Conservation (phyloP, 1,284 basidiomycete genomes). For the Apiotrichum mycotoxinovorans region DNA sequence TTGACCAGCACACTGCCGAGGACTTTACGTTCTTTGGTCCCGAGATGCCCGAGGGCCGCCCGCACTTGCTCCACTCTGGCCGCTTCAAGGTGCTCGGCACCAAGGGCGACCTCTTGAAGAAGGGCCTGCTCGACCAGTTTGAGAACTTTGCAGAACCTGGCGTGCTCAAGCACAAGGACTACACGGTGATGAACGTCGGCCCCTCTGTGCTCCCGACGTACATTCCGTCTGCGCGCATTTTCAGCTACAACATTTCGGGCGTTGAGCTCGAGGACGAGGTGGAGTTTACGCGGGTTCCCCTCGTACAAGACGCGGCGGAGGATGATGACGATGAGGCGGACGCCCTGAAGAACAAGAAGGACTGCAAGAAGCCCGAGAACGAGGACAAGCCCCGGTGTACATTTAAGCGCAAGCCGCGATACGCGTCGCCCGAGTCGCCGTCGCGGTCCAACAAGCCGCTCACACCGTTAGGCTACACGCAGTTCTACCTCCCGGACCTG, state of each 20-base stretch:
- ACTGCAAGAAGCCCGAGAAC: constrained; percentile 42
- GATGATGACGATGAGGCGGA: constrained; percentile 15
- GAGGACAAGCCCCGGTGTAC: constrained; percentile 49
- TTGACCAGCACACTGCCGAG: constrained; percentile 2
- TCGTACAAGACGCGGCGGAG: constrained; percentile 11
- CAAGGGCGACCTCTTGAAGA: constrained; percentile 36
- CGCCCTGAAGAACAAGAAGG: constrained; percentile 30
- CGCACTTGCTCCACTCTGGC: constrained; percentile 25
- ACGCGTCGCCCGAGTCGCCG: constrained; percentile 41
- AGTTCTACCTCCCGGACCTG: constrained; percentile 75
- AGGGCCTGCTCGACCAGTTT: constrained; percentile 46
- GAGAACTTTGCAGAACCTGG: constrained; percentile 51
- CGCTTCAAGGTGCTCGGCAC: constrained; percentile 27
- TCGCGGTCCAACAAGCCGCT: constrained; percentile 40
- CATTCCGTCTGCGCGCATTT: constrained; percentile 75
- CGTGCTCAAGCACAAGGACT: constrained; percentile 62
- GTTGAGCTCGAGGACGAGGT: constrained; percentile 31
- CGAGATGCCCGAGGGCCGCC: constrained; percentile 24
- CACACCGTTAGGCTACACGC: constrained; percentile 43
- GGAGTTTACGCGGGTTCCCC: not conserved
- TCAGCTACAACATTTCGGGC: constrained; percentile 67
- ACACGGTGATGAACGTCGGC: constrained; percentile 69
- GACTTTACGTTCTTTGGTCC: constrained; percentile 22
- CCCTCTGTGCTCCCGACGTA: constrained; percentile 87
- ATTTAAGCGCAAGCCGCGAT: constrained; percentile 43